phyloP scores from a whole-genome alignment of 1,284 basidiomycete genomes.

The Apiotrichum porosum region DNA sequence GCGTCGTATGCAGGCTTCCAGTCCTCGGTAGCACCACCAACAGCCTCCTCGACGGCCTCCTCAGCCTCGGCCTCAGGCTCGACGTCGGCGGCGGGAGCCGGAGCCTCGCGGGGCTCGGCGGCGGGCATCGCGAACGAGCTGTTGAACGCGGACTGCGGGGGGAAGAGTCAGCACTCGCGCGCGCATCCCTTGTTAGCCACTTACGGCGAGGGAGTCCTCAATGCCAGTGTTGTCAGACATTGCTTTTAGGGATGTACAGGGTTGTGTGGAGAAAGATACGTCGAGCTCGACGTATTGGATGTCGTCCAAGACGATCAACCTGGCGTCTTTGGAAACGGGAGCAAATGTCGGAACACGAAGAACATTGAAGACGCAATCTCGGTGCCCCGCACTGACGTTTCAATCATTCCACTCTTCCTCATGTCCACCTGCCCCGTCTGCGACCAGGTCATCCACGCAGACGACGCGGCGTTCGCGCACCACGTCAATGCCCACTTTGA shows the following conservation, averaged over 20 bases:
- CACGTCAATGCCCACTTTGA: conserved; percentile 40
- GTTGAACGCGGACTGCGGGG: conserved; percentile 42
- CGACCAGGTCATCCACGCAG: conserved; percentile 18
- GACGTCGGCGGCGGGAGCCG: conserved; percentile 3
- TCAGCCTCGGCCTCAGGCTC: conserved; percentile 4
- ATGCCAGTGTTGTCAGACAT: conserved; percentile 40
- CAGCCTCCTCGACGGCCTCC: conserved; percentile 16
- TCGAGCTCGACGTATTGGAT: no score
- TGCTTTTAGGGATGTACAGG: not conserved
- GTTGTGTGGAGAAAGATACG: no score
- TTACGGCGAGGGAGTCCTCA: conserved; percentile 41
- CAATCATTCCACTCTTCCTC: not conserved
- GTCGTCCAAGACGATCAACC: no score
- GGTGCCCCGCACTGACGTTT: not conserved
- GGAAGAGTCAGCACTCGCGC: conserved; percentile 6
- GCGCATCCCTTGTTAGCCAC: no score
- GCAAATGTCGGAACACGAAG: no score
- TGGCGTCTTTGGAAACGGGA: no score
- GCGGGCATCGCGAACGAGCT: conserved; percentile 44
- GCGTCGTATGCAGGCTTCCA: conserved; percentile 66
- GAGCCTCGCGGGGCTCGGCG: conserved; percentile 19
- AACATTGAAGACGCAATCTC: no score
- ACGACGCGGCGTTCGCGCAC: conserved; percentile 24
- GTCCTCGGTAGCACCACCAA: conserved; percentile 25
- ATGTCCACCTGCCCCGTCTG: conserved; percentile 35